phyloP scores from a whole-genome alignment of 768 basidiomycete genomes.

The Russula sp. region DNA sequence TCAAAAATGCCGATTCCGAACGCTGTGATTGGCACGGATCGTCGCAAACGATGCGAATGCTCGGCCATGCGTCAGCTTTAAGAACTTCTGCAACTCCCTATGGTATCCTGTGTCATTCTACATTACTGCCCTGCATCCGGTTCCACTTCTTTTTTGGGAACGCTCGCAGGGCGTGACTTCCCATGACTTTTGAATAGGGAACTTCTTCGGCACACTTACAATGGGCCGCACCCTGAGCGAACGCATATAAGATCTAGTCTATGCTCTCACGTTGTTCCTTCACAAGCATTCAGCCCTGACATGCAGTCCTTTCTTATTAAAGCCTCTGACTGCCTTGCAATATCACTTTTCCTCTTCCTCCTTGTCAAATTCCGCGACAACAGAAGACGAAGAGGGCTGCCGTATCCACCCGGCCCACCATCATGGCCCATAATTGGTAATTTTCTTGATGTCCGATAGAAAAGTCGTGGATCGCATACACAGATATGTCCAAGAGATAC shows the following conservation, averaged over 20 bases:
- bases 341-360: neutral
- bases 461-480: slow-evolving; percentile 4
- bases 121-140: too few relatives aligned
- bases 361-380: neutral
- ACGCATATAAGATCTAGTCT: too few relatives aligned
- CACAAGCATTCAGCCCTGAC: neutral
- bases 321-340: neutral
- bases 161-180: too few relatives aligned
- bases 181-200: neutral
- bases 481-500: slow-evolving; percentile 15
- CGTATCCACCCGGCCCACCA: slow-evolving; percentile 14
- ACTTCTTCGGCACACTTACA: neutral
- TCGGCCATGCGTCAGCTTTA: too few relatives aligned
- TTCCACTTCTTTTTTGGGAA: too few relatives aligned
- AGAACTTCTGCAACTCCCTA: too few relatives aligned
- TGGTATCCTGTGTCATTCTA: too few relatives aligned
- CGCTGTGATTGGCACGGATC: too few relatives aligned
- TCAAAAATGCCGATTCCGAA: too few relatives aligned
- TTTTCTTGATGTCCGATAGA: slow-evolving; percentile 13
- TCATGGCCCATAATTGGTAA: slow-evolving; percentile 19
- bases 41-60: too few relatives aligned
- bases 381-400: neutral
- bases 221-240: neutral
- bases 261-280: neutral
- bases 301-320: neutral